Conservation (phyloP, 177 flowering plant species). For the Vitis hybrid region DNA sequence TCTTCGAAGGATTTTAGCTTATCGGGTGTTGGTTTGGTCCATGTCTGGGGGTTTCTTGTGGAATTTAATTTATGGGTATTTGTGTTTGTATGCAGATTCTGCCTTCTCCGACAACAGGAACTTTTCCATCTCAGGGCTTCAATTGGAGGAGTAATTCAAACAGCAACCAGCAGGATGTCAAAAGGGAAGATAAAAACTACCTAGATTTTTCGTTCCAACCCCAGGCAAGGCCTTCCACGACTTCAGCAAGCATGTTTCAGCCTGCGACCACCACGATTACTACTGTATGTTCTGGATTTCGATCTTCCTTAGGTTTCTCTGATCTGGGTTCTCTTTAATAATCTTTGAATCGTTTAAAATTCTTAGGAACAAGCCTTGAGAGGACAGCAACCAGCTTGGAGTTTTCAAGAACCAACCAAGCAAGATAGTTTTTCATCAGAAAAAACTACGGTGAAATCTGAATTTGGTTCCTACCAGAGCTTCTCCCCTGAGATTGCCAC, state of each 20-base stretch:
- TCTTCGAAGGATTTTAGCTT: no score
- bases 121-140: conserved; percentile 39
- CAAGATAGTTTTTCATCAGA: conserved; percentile 17
- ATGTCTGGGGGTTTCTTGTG: background rate
- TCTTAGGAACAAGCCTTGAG: conserved; percentile 13
- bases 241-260: conserved; percentile 16
- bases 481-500: conserved; percentile 34
- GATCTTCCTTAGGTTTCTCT: background rate
- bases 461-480: conserved; percentile 25
- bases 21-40: background rate
- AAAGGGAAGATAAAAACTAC: conserved; percentile 30
- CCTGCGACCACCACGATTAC: conserved; percentile 14
- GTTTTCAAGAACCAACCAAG: conserved; percentile 20
- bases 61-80: background rate
- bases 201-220: conserved; percentile 56
- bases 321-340: background rate
- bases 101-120: conserved; percentile 69
- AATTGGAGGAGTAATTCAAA: conserved; percentile 38
- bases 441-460: conserved; percentile 26
- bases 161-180: conserved; percentile 22
- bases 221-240: conserved; percentile 16
- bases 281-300: conserved; percentile 16
- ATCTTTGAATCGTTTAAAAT: background rate
- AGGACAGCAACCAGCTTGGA: conserved; percentile 31
- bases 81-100: conserved; percentile 35